Percentiles rank a stretch among this genome's conserved stretches.
Conservation (phyloP, 2,329 filamentous ascomycete genomes). For the Diaporthe humulicola region DNA sequence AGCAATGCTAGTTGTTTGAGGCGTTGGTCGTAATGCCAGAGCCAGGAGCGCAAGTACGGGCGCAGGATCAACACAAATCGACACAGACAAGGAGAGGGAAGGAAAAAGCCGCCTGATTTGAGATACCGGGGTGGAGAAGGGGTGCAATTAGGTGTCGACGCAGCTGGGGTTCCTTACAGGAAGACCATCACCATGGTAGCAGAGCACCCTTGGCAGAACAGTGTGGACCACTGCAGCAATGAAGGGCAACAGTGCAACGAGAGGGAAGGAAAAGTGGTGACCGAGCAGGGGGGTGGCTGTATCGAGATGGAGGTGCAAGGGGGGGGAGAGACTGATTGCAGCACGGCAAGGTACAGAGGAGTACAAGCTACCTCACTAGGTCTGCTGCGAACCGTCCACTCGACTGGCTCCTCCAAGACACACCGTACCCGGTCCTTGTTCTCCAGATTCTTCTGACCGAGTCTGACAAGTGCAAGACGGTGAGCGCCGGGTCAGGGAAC, state of each 20-base stretch:
- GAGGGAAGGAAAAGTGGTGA: slow-evolving; percentile 13
- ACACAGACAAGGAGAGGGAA: slow-evolving; percentile 39
- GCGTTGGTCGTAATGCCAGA: slow-evolving; percentile 31
- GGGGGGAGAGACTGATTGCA: slow-evolving; percentile 34
- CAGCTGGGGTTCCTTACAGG: slow-evolving; percentile 33
- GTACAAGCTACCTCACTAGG: slow-evolving; percentile 33
- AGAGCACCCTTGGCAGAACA: slow-evolving; percentile 32
- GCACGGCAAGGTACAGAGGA: slow-evolving; percentile 34
- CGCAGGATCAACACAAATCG: slow-evolving; percentile 38
- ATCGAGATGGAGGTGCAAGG: slow-evolving; percentile 11
- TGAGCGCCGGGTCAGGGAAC: slow-evolving; percentile 23
- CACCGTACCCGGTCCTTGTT: slow-evolving; percentile 22
- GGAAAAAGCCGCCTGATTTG: slow-evolving; percentile 25
- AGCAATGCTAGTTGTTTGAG: slow-evolving; percentile 33
- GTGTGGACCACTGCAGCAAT: slow-evolving; percentile 31
- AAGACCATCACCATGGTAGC: slow-evolving; percentile 28
- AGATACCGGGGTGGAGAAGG: slow-evolving; percentile 32
- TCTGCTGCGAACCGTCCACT: slow-evolving; percentile 35
- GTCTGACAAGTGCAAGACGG: slow-evolving; percentile 33
- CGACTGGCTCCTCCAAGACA: slow-evolving; percentile 7
- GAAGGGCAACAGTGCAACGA: slow-evolving; percentile 31
- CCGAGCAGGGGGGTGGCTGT: slow-evolving; percentile 29
- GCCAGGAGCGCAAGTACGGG: slow-evolving; percentile 32
- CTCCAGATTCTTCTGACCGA: slow-evolving; percentile 35
- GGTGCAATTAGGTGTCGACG: slow-evolving; percentile 25